Conservation (phyloP, 768 basidiomycete species). For the Lentinula guzmanii region DNA sequence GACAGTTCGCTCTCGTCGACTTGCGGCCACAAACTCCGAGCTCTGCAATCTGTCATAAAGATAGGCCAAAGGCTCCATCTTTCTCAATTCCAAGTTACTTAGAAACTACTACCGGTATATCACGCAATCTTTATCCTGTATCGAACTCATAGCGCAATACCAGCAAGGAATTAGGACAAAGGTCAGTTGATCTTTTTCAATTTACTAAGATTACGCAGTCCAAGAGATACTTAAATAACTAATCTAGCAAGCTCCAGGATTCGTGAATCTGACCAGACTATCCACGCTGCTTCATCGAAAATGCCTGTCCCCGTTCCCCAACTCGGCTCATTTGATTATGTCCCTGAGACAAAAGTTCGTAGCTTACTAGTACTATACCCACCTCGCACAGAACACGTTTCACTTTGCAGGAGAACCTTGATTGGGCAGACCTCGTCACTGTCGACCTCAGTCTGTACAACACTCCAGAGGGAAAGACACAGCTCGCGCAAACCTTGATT, state of each 20-base stretch:
- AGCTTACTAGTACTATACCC: neutral
- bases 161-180: neutral
- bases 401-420: constrained; percentile 31
- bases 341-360: constrained; percentile 32
- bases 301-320: constrained; percentile 27
- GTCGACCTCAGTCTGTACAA: constrained; percentile 37
- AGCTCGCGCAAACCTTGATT: constrained; percentile 35
- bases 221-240: neutral
- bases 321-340: constrained; percentile 31
- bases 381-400: neutral
- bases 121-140: neutral
- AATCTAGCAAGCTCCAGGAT: neutral
- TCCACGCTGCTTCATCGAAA: neutral
- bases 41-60: neutral
- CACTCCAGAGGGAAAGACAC: constrained; percentile 33
- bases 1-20: neutral
- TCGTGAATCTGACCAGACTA: neutral
- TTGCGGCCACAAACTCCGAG: neutral
- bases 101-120: neutral
- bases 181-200: neutral
- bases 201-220: neutral
- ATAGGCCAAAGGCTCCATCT: neutral
- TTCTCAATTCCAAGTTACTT: neutral
- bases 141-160: neutral
- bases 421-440: constrained; percentile 44